Evolutionary conservation across 176 grass and related monocot species (phyloP).

Genomic region (Triticum monococcum): DNA sequence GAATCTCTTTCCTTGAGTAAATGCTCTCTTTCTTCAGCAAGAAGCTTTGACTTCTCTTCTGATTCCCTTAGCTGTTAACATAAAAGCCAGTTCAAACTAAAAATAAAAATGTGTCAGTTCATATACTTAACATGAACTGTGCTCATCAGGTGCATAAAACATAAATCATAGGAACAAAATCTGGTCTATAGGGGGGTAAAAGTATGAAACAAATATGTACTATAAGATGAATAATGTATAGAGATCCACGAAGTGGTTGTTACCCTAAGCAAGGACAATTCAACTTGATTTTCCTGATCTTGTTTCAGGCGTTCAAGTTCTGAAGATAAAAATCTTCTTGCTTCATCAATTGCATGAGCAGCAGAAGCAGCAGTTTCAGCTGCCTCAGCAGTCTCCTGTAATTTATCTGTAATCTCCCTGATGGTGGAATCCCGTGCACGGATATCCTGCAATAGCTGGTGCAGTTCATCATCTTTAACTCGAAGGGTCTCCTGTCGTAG

Average conservation of each 20-base stretch:
- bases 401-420: slow-evolving; percentile 79
- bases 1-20: slow-evolving; percentile 77
- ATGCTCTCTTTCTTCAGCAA: slow-evolving; percentile 67
- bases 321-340: slow-evolving; percentile 59
- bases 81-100: slow-evolving; percentile 14
- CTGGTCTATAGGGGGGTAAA: not conserved
- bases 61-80: slow-evolving; percentile 67
- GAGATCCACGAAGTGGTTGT: slow-evolving; percentile 25
- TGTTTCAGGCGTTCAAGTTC: slow-evolving; percentile 65
- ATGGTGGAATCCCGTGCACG: slow-evolving; percentile 79
- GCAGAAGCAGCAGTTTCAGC: slow-evolving; percentile 85
- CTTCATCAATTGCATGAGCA: slow-evolving; percentile 85
- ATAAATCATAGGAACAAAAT: not conserved
- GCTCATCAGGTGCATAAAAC: not conserved
- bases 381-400: slow-evolving; percentile 82
- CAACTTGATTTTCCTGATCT: slow-evolving; percentile 62
- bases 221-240: not conserved
- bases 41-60: slow-evolving; percentile 58
- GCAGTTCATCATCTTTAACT: slow-evolving; percentile 93
- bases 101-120: not conserved
- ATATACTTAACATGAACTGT: slow-evolving; percentile 19
- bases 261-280: slow-evolving; percentile 67
- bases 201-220: not conserved
- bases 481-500: slow-evolving; percentile 72
- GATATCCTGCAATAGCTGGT: slow-evolving; percentile 73